phyloP scores from a whole-genome alignment of 129 eudicot species.

The Lactuca sativa region DNA sequence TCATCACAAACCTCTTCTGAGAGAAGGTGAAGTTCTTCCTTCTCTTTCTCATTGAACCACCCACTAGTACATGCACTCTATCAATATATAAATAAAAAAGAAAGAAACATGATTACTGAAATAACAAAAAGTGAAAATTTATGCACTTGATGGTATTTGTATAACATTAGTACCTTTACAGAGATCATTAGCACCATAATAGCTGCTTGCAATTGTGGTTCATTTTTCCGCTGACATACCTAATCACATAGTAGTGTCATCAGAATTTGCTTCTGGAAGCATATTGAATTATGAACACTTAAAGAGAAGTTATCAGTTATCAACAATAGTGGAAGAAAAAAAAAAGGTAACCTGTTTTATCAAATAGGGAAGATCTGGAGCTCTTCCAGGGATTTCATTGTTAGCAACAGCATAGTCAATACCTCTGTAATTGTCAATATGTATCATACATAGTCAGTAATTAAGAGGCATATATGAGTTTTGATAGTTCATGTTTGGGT shows the following conservation, averaged over 20 bases:
- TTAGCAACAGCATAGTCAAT: slow-evolving; percentile 74
- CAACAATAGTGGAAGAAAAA: slow-evolving; percentile 4
- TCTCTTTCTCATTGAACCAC: slow-evolving; percentile 65
- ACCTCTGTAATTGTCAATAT: slow-evolving; percentile 51
- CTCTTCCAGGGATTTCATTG: slow-evolving; percentile 51
- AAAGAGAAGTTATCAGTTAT: not conserved
- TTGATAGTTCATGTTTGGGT: too few relatives aligned
- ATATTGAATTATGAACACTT: not conserved
- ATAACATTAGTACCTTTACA: slow-evolving; percentile 55
- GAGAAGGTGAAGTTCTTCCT: slow-evolving; percentile 57
- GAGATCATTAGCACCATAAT: slow-evolving; percentile 87
- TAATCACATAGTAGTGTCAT: slow-evolving; percentile 31
- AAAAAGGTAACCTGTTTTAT: slow-evolving; percentile 53
- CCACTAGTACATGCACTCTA: slow-evolving; percentile 78
- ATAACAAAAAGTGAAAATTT: not conserved
- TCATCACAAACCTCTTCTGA: slow-evolving; percentile 59
- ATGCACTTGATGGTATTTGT: not conserved
- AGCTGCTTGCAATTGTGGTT: slow-evolving; percentile 52
- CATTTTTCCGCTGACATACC: slow-evolving; percentile 65
- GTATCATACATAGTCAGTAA: slow-evolving; percentile 18
- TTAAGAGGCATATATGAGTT: too few relatives aligned
- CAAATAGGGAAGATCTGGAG: slow-evolving; percentile 55
- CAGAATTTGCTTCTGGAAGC: slow-evolving; percentile 1
- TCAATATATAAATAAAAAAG: not conserved
- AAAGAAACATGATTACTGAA: not conserved